A percentile compares a stretch with the other conserved stretches of the same genome.
phyloP scores from a whole-genome alignment of 345 rosid genomes.

The Sisymbrium irio region DNA sequence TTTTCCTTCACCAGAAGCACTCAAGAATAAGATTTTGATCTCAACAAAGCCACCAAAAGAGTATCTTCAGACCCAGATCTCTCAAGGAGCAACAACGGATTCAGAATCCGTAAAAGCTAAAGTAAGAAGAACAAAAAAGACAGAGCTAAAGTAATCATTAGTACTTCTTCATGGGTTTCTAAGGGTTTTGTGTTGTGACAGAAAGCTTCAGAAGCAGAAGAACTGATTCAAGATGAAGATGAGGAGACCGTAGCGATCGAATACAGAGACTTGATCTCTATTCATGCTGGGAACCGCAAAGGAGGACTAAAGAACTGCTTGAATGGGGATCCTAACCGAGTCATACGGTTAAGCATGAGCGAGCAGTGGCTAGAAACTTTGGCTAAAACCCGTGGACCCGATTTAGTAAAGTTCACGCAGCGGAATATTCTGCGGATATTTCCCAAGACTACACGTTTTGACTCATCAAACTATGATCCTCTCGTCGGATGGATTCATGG shows the following conservation, averaged over 20 bases:
- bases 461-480: constrained; percentile 86
- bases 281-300: constrained; percentile 70
- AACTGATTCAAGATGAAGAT: constrained; percentile 40
- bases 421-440: constrained; percentile 68
- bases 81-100: constrained; percentile 18
- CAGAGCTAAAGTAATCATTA: not conserved
- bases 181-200: constrained; percentile 23
- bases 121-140: constrained; percentile 7
- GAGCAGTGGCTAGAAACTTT: constrained; percentile 68
- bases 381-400: constrained; percentile 38
- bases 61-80: constrained; percentile 41
- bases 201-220: constrained; percentile 37
- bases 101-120: constrained; percentile 22
- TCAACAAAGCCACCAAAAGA: constrained; percentile 90
- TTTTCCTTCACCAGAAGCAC: constrained; percentile 69
- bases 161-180: not conserved
- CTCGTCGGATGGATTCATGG: constrained; percentile 85
- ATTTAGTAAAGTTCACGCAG: constrained; percentile 74
- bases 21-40: constrained; percentile 61
- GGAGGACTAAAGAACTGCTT: constrained; percentile 46
- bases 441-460: constrained; percentile 70
- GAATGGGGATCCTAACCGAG: constrained; percentile 43
- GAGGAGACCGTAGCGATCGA: constrained; percentile 40
- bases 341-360: constrained; percentile 64
- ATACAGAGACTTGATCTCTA: constrained; percentile 62